phyloP scores from a whole-genome alignment of 139 green algal genomes.

The Bryopsis sp. region DNA sequence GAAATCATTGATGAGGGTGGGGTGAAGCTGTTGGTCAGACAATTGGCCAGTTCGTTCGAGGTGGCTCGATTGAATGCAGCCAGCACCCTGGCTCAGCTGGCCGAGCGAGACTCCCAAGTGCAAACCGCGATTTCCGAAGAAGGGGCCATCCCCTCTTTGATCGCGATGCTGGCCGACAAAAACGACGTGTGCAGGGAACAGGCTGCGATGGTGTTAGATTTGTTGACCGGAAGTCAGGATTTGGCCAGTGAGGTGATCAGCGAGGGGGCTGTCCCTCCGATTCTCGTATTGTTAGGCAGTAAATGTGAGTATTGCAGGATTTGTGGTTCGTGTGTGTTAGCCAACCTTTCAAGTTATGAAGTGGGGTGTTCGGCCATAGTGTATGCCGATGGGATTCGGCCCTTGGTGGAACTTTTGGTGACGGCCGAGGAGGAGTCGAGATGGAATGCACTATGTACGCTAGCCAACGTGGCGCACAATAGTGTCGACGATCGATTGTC shows the following conservation, averaged over 20 bases:
- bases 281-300: background rate
- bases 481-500: conserved; percentile 2
- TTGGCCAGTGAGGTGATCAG: background rate
- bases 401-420: background rate
- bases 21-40: background rate
- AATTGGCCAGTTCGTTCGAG: background rate
- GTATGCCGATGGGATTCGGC: background rate
- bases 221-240: conserved; percentile 1
- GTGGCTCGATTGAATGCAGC: conserved; percentile 2
- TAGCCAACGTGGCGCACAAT: conserved; percentile 5
- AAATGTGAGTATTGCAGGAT: conserved; percentile 6
- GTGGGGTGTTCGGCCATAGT: conserved; percentile 5
- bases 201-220: conserved; percentile 8
- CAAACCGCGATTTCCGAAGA: background rate
- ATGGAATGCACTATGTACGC: conserved; percentile 10
- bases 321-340: conserved; percentile 8
- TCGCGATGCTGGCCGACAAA: background rate
- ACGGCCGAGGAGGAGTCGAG: background rate
- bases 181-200: conserved; percentile 13
- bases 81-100: background rate
- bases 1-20: conserved; percentile 12
- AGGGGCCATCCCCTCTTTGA: background rate
- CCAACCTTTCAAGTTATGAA: conserved; percentile 6
- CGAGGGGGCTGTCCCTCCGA: background rate
- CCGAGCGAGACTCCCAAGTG: background rate